Evolutionary conservation across 2,329 filamentous ascomycete species (phyloP), one percentile per base, ranked within the genome.

Genomic region (Pseudocercospora fuligena): DNA sequence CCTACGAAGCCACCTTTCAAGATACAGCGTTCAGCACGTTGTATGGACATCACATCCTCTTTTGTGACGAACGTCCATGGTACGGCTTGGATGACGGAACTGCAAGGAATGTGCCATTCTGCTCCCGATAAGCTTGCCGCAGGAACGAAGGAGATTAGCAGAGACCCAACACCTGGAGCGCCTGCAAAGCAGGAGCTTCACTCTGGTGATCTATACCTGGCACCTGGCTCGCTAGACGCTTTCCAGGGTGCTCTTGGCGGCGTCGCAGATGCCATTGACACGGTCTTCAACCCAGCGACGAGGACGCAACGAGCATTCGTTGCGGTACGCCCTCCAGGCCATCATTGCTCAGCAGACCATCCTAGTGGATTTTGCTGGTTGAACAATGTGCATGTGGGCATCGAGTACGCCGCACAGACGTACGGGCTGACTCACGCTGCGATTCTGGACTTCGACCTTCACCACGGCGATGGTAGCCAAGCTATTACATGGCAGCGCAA

Each of bases 291-390:
- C 5, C 81, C 84, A 64, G 75, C 74, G 12, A 66, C 68, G 1
- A 70, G 58, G 3, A 76, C 74, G 4, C 75, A 70, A 33, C 72
- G 93, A 63, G 93, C 94, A 0, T 99, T 99, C 78, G 93, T 98
- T 59, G 94, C 91, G 29, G 91, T 98, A 59, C 89, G 95, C 33
- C 95, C 95, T 4, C 95, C 95, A 0, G 95, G 95, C 0, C 95
- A 99, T 77, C 95, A 99, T 77, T 99, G 95, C 80, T 97, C 94
- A 2, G 88, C 92, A 3, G 88, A 91, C 59, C 90, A 91, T 73
- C 95, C 95, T 0, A 97, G 94, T 1, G 95, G 95, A 0, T 99
- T 99, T 77, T 99, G 95, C 81, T 99, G 95, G 94, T 82, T 99
- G 60, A 99, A 99, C 79, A 99, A 99, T 76, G 93, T 99, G 0